These are phyloP conservation scores for Sporothrix variecibatus DNA, from an alignment of 2,329 filamentous ascomycete species.

Conservation along the genomic window DNA sequence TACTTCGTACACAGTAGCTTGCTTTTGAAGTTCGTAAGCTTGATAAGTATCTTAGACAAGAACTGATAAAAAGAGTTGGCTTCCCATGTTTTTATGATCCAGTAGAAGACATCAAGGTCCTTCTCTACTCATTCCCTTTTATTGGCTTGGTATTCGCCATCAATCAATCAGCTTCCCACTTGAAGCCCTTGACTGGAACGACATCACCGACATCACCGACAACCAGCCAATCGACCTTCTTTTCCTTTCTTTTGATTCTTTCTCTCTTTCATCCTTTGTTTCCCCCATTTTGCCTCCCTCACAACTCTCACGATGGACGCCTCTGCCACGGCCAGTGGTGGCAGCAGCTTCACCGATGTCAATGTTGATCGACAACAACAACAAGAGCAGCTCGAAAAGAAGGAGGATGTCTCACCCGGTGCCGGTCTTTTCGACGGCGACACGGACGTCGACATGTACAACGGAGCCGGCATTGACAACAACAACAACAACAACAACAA, in stretches of 20 bases:
- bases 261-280: not conserved
- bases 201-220: not conserved
- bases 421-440: conserved; percentile 18
- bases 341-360: conserved; percentile 15
- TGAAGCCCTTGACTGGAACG: not conserved
- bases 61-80: not conserved
- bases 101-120: not conserved
- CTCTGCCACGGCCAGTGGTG: not conserved
- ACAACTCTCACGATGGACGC: not conserved
- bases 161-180: not conserved
- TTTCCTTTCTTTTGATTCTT: not conserved
- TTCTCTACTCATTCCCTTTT: not conserved
- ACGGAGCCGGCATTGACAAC: not conserved
- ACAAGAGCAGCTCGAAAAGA: not conserved
- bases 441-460: conserved; percentile 23
- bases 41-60: not conserved
- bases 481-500: not conserved
- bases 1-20: not conserved
- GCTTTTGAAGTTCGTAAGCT: not conserved
- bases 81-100: not conserved
- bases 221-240: not conserved
- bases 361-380: not conserved
- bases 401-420: not conserved
- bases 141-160: too few species aligned
- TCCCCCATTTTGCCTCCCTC: not conserved